These are phyloP conservation scores for Sonneratia caseolaris DNA, from an alignment of 345 rosid genomes.

Conservation along the genomic window DNA sequence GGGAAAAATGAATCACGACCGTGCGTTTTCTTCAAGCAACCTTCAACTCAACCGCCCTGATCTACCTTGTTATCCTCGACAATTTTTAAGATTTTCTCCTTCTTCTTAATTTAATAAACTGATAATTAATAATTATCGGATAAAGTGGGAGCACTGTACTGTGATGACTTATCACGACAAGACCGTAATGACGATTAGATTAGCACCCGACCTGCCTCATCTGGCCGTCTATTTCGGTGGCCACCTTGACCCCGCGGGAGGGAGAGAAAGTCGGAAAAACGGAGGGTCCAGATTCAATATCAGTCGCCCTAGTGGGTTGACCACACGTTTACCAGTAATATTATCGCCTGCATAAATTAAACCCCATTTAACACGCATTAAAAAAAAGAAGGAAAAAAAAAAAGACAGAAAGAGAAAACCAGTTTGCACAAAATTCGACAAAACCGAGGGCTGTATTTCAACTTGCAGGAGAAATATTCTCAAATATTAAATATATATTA, in stretches of 20 bases:
- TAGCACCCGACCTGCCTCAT: not conserved
- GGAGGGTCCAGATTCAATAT: not conserved
- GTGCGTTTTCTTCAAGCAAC: not conserved
- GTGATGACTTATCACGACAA: not conserved
- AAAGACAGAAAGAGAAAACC: not conserved
- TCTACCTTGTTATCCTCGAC: not conserved
- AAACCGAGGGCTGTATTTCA: too few relatives aligned
- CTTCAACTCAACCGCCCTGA: not conserved
- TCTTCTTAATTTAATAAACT: too few relatives aligned
- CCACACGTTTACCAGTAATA: not conserved
- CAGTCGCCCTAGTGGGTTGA: not conserved
- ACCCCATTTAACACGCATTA: not conserved
- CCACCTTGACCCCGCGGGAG: not conserved
- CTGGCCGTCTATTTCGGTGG: not conserved
- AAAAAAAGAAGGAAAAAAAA: not conserved
- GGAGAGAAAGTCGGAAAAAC: not conserved
- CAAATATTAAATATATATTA: too few relatives aligned
- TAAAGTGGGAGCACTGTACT: not conserved
- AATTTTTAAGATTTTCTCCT: not conserved
- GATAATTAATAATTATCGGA: too few relatives aligned
- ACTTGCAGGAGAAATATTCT: too few relatives aligned
- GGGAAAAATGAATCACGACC: constrained; percentile 1
- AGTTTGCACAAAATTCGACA: too few relatives aligned
- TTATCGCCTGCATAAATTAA: not conserved
- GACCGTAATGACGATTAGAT: not conserved